phyloP scores from a whole-genome alignment of 257 asterid genomes.

The Solanum tarapatanum region DNA sequence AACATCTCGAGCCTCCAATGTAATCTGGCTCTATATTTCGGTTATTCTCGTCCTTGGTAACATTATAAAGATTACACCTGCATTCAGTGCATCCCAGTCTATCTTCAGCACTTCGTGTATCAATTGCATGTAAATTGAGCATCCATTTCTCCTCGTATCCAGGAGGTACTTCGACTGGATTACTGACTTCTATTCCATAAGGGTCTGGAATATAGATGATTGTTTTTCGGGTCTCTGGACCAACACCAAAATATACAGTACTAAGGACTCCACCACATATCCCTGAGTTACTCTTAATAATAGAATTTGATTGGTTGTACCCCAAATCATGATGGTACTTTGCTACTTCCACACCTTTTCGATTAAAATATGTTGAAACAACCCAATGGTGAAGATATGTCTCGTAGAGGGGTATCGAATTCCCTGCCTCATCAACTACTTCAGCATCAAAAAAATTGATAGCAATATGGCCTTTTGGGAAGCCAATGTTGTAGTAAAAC shows the following conservation, averaged over 20 bases:
- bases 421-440: constrained; percentile 22
- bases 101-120: constrained; percentile 21
- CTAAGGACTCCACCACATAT: constrained; percentile 5
- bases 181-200: constrained; percentile 25
- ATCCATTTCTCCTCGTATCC: constrained; percentile 27
- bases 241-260: constrained; percentile 23
- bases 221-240: constrained; percentile 27
- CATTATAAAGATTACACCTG: constrained; percentile 26
- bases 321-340: background rate
- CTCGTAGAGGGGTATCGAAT: constrained; percentile 20
- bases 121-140: constrained; percentile 26
- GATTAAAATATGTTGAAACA: constrained; percentile 4
- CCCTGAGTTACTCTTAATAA: constrained; percentile 7
- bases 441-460: constrained; percentile 24
- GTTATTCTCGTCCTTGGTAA: constrained; percentile 6
- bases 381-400: constrained; percentile 32
- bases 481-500: constrained; percentile 9
- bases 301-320: background rate
- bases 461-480: constrained; percentile 33
- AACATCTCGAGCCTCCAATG: constrained; percentile 26
- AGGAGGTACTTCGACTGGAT: constrained; percentile 7
- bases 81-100: constrained; percentile 24
- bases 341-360: background rate
- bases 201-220: constrained; percentile 18
- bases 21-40: constrained; percentile 5